Evolutionary conservation across 2,329 filamentous ascomycete species (phyloP), one percentile per base, ranked within the genome.

Genomic region (Acrocalymma vagum): DNA sequence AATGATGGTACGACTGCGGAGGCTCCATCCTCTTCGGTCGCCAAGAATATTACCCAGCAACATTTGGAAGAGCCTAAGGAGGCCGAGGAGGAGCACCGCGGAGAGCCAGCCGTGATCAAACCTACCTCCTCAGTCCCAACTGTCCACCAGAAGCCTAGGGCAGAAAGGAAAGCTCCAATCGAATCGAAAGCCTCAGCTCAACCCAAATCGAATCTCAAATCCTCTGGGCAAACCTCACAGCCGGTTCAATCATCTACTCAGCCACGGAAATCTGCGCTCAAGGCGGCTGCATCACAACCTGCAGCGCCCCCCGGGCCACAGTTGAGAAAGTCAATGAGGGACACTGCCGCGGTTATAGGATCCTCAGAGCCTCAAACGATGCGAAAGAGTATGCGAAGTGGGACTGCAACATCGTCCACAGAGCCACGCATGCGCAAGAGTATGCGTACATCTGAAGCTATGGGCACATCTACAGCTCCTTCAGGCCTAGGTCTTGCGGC

Each of bases 351-450:
- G 15, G n/a, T n/a, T n/a, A n/a, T n/a, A n/a, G n/a, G 27, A 26
- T 21, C 45, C 28, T 21, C 34, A 20, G 58, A 58, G 22, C 24
- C 46, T 15, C 42, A 50, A 16, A 40, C 36, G 15, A 67, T 74
- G 61, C 64, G 71, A 11, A 58, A 63, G 7, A 69, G 64, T 10
- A 72, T 74, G 71, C 61, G 72, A n/a, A 48, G 48, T 15, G 11
- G 38, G 14, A 24, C 38, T n/a, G 38, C 17, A 18, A 9, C 42
- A 8, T 15, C 48, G 3, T 41, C 45, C 15, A 20, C 42, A 34
- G 51, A 55, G n/a, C 44, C 58, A 8, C 54, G 56, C 6, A 70
- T 83, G 40, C 76, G 74, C 25, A 76, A 73, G 44, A 79, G 79
- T 2, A 70, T 81, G 67, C 74, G 78, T 17, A 63, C 48, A 21